Base-by-base conservation (phyloP, 768 basidiomycete species). In the Phlebiopsis gigantea region DNA sequence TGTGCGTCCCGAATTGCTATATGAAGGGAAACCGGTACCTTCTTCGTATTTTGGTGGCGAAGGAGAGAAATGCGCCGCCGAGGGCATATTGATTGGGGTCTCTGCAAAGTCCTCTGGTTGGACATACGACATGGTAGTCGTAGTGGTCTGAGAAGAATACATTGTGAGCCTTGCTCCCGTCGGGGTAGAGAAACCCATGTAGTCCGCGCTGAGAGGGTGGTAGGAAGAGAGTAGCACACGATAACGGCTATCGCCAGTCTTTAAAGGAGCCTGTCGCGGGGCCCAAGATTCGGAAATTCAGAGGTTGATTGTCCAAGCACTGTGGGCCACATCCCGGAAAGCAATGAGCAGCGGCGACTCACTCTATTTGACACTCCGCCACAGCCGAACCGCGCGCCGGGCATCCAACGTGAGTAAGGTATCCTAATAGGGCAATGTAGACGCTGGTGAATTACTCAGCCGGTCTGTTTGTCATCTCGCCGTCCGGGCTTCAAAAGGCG, bases 401-500 rank as follows among this genome's bases (percentile, higher is more conserved):
- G 26, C 10, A 8, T 24, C 28, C 24, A 4, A 21, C 7, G 41
- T n/a, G 12, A 7, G 39, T 43, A 28, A 47, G 21, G 19, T 4
- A 5, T 14, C 45, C 42, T 7, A 49, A 26, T 56, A 30, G 19
- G 48, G 56, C 17, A 57, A 12, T 21, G 5, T 30, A 51, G 42
- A 52, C 56, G 56, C 56, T 42, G 53, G 47, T 19, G 34, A 28
- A 24, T 60, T 60, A 60, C 55, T 60, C 59, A 60, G 55, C 51
- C 17, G 28, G 55, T 46, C 46, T 44, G 56, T 61, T 61, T 57
- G 55, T 61, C 56, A 61, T 61, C 59, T 46, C 55, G 8, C 47
- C 55, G 43, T 53, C 47, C 47, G n/a, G 53, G 53, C 58, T 29
- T 57, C 56, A 61, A 57, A 57, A 57, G 56, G 52, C 56, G 58